Evolutionary conservation across 2,329 filamentous ascomycete species (phyloP), one percentile per base, ranked within the genome.

Genomic region (Exophiala bonariae): DNA sequence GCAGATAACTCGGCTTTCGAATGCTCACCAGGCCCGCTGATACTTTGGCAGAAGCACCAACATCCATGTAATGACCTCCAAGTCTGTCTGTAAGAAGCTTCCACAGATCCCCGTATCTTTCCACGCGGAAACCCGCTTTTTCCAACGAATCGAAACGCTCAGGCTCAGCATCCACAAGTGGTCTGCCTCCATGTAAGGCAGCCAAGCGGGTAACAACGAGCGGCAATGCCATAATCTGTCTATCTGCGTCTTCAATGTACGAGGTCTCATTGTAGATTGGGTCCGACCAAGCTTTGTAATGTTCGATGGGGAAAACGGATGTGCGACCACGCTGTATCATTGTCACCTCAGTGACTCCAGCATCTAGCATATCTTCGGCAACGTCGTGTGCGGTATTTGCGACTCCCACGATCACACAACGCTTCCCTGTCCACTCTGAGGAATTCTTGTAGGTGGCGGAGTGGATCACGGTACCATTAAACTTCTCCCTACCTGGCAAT

Each of bases 371-470:
- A 56, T 76, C 71, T 55, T 74, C 67, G 3, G 72, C 70, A 17
- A 76, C 66, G 55, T 77, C 73, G 58, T 76, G 73, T 1, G 58
- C 59, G 2, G 72, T 75, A 52, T 76, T 76, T 44, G 68, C 75
- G 19, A 66, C 68, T 19, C 74, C 74, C 14, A 77, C 61, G 1
- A 77, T 67, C 22, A 76, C 55, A 4, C 68, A 73, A 23, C 63
- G 64, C 44, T 74, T 73, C 28, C 70, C 70, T 13, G 60, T 61
- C 58, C 62, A 70, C 4, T 47, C 41, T 8, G 56, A 52, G 11
- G 66, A 54, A 32, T 59, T 61, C 13, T 50, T 61, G 49, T 70
- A 71, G 1, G 61, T 47, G 6, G 16, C 17, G 6, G 37, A 40
- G 20, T 40, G 37, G 18, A 40, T 19, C 4, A 40, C 36, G 17